Conservation (phyloP, 129 eudicot genomes). For the Saposhnikovia divaricata region DNA sequence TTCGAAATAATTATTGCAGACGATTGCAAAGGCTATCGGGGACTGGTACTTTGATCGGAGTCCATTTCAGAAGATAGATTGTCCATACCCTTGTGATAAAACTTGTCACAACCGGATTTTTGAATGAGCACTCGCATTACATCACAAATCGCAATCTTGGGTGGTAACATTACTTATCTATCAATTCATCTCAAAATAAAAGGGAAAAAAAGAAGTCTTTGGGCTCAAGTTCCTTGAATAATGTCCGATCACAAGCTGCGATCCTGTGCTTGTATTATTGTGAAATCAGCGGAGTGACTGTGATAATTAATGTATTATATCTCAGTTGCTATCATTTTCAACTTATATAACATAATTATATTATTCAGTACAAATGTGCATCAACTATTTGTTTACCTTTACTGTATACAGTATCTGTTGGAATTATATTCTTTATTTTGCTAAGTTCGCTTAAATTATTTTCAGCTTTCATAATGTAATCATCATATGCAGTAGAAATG, state of each 20-base stretch:
- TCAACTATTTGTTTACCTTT: background rate
- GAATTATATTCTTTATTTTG: background rate
- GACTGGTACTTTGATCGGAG: constrained; percentile 82
- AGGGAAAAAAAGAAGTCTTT: background rate
- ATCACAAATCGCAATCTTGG: background rate
- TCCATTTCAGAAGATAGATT: constrained; percentile 68
- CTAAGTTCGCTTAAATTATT: background rate
- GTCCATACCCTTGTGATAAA: constrained; percentile 85
- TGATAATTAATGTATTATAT: background rate
- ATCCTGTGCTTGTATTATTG: background rate
- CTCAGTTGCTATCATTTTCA: background rate
- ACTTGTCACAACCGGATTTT: constrained; percentile 82
- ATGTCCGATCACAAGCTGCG: background rate
- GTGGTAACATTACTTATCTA: background rate
- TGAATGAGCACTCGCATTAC: constrained; percentile 8
- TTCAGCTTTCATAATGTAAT: background rate
- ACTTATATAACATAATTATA: background rate
- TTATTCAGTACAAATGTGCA: background rate
- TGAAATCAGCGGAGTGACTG: background rate
- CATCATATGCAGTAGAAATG: background rate
- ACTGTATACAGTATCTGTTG: background rate
- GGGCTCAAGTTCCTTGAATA: background rate
- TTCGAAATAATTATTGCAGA: constrained; percentile 30
- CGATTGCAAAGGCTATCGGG: constrained; percentile 87
- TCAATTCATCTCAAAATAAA: background rate